A percentile compares a stretch with the other conserved stretches of the same genome.
Conservation (phyloP, 805 yeast species). For the Hagleromyces aurorensis region DNA sequence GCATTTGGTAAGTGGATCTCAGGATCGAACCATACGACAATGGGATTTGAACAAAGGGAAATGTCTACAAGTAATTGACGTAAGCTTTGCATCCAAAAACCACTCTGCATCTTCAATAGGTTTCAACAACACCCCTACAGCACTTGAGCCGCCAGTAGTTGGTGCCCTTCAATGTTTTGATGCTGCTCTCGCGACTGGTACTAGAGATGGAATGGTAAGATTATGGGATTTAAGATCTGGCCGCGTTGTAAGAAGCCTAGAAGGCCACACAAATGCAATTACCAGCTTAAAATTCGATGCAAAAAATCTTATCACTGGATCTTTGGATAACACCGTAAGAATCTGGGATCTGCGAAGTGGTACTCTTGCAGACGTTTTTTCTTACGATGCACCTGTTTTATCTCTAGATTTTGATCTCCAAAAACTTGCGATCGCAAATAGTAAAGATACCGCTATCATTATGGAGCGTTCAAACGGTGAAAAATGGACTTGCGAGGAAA, state of each 20-base stretch:
- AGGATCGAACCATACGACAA: constrained; percentile 63
- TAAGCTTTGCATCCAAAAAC: constrained; percentile 28
- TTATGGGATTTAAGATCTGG: constrained; percentile 73
- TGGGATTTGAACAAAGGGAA: constrained; percentile 66
- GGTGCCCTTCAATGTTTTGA: constrained; percentile 66
- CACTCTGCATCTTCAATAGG: constrained; percentile 8
- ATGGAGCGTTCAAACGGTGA: constrained; percentile 48
- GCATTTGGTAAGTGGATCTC: constrained; percentile 60
- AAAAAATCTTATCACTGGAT: constrained; percentile 54
- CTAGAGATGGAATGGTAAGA: constrained; percentile 66
- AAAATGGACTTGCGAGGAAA: constrained; percentile 48
- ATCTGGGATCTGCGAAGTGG: constrained; percentile 73
- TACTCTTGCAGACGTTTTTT: constrained; percentile 49
- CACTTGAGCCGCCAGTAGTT: constrained; percentile 36
- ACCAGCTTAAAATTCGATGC: constrained; percentile 64
- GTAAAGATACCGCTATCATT: constrained; percentile 41
- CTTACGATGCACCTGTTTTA: constrained; percentile 48
- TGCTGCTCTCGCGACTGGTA: constrained; percentile 73
- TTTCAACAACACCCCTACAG: constrained; percentile 5
- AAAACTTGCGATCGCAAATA: constrained; percentile 47
- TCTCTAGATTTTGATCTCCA: constrained; percentile 52
- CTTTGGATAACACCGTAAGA: constrained; percentile 53
- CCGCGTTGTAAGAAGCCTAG: constrained; percentile 49
- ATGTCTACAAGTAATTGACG: constrained; percentile 64
- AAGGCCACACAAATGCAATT: constrained; percentile 65